Base-by-base conservation (phyloP, 2,329 filamentous ascomycete species). In the Penicillium sp. region DNA sequence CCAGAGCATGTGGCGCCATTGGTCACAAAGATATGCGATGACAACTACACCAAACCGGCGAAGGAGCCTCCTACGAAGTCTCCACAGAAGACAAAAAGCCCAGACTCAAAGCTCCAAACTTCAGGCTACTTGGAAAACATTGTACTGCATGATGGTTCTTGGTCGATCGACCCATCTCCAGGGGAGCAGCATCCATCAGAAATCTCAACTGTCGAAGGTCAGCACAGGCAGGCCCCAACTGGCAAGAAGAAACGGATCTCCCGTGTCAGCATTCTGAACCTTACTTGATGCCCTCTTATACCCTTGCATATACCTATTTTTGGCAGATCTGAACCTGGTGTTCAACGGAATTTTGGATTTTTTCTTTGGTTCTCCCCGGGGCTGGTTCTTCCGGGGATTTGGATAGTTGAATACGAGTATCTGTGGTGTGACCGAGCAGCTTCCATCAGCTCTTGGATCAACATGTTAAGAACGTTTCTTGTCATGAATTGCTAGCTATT, bases 231-330 rank as follows among this genome's bases (percentile, higher is more conserved):
- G 48, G 16, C 36, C 45, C 52, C 36, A 37, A 49, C 29, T 25
- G 18, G 29, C 25, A 59, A 62, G 28, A 65, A 63, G 50, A 68
- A 70, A 50, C 54, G 64, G 11, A 51, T 68, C 19, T 41, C 62
- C 19, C 66, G 67, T 28, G 66, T 69, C 14, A 69, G 67, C 55
- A 59, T 70, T 28, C 13, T 70, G 39, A 67, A 70, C 50, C 51
- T 70, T 54, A 62, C 47, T 49, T 58, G 41, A 52, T 28, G 13
- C 13, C 11, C 11, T 29, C 38, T 16, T 2, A 18, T 56, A 54
- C 44, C 50, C 39, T 29, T 46, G 3, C 22, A 10, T 16, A 16
- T 9, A n/a, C 40, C 29, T 35, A 34, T n/a, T 46, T 46, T 25
- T 41, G 34, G 31, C 25, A 11, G n/a, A 22, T 25, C 22, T 10